Conservation (phyloP, 1,284 basidiomycete species). For the Puccinia brachypodii region DNA sequence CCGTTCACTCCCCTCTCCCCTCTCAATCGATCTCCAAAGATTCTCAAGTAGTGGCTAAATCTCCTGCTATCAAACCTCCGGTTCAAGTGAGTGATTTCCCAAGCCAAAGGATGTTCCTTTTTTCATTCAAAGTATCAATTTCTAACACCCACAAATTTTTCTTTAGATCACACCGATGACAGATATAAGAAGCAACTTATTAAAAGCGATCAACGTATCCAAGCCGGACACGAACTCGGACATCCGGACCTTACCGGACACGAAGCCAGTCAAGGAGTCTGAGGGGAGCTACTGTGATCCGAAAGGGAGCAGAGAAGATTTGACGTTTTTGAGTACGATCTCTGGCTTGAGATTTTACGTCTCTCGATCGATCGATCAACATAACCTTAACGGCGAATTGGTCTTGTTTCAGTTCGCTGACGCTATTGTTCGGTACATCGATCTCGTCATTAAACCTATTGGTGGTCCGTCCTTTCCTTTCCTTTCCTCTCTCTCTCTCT, state of each 20-base stretch:
- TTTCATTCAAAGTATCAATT: not conserved
- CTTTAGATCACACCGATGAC: constrained; percentile 54
- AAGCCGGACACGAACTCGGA: constrained; percentile 56
- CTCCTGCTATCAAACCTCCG: constrained; percentile 23
- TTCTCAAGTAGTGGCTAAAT: constrained; percentile 6
- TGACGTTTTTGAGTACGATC: constrained; percentile 57
- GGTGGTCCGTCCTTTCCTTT: constrained; percentile 39
- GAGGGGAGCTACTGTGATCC: constrained; percentile 58
- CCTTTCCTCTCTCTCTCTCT: not conserved
- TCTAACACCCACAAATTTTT: not conserved
- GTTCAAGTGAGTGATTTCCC: not conserved
- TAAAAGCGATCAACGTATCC: constrained; percentile 57
- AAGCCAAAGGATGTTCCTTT: not conserved
- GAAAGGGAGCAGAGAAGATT: constrained; percentile 55
- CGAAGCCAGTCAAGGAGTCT: constrained; percentile 58
- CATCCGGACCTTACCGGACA: constrained; percentile 56
- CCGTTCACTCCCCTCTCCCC: not conserved
- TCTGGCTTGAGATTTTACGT: constrained; percentile 58
- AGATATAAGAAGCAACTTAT: constrained; percentile 57
- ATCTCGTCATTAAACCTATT: constrained; percentile 33
- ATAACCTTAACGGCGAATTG: constrained; percentile 37
- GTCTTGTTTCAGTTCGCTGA: constrained; percentile 49
- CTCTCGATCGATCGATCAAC: constrained; percentile 51
- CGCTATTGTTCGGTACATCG: constrained; percentile 28
- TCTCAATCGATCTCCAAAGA: constrained; percentile 10